Evolutionary conservation across 441 rosid species (phyloP), one percentile per base, ranked within the genome.

Genomic region (Populus tomentosa): DNA sequence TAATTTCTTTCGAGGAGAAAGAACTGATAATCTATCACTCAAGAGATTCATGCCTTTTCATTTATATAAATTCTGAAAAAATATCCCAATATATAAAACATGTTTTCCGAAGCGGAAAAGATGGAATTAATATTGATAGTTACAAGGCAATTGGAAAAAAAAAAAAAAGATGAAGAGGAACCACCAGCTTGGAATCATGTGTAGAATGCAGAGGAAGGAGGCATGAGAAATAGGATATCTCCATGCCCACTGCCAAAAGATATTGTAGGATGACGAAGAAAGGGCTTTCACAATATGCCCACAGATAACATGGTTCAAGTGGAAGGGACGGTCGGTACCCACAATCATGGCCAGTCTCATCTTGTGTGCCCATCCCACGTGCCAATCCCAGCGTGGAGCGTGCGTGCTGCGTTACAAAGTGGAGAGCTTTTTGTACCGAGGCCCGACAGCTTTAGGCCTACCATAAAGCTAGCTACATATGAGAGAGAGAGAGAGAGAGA

Each of bases 391-490:
- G 82, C 78, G 40, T 75, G 32, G 56, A 75, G 83, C 74, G 80
- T 78, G 80, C 70, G 83, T 82, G 88, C 86, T 82, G 82, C 61
- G 82, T 72, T 83, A 75, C 75, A 89, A 86, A 87, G 90, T 77
- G 71, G 66, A n/a, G 24, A 13, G 72, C 86, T 78, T 80, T 80
- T 64, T 46, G 78, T 68, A 69, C 30, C 3, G 2, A 62, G 79
- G 77, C 59, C 88, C 91, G 88, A 89, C 90, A 87, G 16, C 65
- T 71, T 20, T 59, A 46, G 87, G 76, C 89, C 88, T 81, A 84
- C 88, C 86, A 81, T 77, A 82, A 86, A 30, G 32, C 32, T 30
- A 85, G 82, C 75, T 42, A 62, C n/a, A 2, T 68, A n/a, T 68
- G 50, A 33, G 4, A 30, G 13, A 11, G 50, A 65, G 13, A 11